phyloP scores from a whole-genome alignment of 495 filamentous ascomycete genomes.

The Penicillium macrosclerotiorum region DNA sequence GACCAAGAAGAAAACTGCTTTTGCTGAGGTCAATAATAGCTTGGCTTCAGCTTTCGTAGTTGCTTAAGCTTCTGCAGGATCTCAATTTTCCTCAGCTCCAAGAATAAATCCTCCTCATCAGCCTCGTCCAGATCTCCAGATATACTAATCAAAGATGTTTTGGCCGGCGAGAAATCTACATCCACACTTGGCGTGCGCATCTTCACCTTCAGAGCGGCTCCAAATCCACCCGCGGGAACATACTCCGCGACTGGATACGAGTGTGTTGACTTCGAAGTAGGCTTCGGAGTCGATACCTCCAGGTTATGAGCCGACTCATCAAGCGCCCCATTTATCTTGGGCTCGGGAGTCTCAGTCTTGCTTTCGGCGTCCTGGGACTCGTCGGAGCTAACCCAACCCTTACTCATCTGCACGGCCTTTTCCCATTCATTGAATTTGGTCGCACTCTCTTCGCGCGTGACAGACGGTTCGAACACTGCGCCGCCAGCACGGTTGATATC shows the following conservation, averaged over 20 bases:
- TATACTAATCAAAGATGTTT: slow-evolving; percentile 21
- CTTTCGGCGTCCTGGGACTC: not conserved
- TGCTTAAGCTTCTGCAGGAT: slow-evolving; percentile 42
- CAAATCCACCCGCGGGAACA: not conserved
- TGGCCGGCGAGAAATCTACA: slow-evolving; percentile 11
- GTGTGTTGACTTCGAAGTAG: not conserved
- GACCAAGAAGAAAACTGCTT: too few species aligned
- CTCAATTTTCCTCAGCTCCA: slow-evolving; percentile 42
- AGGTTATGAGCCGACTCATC: not conserved
- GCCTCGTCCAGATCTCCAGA: slow-evolving; percentile 34
- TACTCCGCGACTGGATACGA: slow-evolving; percentile 8
- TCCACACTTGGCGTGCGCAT: slow-evolving; percentile 16
- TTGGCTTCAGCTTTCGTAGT: slow-evolving; percentile 26
- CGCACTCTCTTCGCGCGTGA: slow-evolving; percentile 58
- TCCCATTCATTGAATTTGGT: slow-evolving; percentile 75
- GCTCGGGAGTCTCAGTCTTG: not conserved
- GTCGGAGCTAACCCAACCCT: slow-evolving; percentile 60
- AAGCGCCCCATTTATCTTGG: not conserved
- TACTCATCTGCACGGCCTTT: slow-evolving; percentile 81
- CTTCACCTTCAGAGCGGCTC: slow-evolving; percentile 6
- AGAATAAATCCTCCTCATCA: slow-evolving; percentile 41
- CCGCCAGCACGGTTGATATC: slow-evolving; percentile 73
- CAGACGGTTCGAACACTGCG: slow-evolving; percentile 67
- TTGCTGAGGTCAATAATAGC: slow-evolving; percentile 21
- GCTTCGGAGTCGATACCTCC: not conserved